Base-by-base conservation (phyloP, 352 stramenopile species). In the Pythium brachiatum region DNA sequence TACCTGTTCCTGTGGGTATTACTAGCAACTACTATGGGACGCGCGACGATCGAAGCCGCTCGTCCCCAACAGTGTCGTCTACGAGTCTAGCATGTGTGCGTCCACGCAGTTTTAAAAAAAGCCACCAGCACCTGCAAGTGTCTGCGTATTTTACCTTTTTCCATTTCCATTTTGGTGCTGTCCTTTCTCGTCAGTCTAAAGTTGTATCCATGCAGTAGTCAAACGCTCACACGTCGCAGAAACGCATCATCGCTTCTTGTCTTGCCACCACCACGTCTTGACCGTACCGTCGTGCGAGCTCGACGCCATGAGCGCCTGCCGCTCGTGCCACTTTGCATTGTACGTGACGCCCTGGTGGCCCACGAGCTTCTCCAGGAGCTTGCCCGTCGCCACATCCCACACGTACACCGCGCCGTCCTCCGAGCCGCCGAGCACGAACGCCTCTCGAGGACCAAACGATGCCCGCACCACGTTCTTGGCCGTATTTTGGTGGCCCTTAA, bases 401-500 rank as follows among this genome's bases (percentile, higher is more conserved):
- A 94, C 82, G 54, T 95, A 94, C 38, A 96, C 81, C 6, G 76
- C 78, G 48, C 84, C 88, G 52, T 96, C 88, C 57, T 96, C 86
- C 0, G 88, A 96, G 21, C 88, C 86, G 25, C 84, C 83, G 20
- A 96, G 64, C n/a, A 95, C 84, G 56, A 96, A 94, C 38, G 83
- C 84, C 56, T 96, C 86, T 9, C 84, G 78, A 2, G 88, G 88
- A 9, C 88, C 84, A 70, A 96, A 96, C 39, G 85, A 79, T 20
- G 86, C 85, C 5, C 88, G 86, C 16, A 95, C 83, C 23, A 95
- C 78, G 63, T 96, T 96, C 73, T 95, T 94, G 34, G 88, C 87
- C 9, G 83, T 96, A 59, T 95, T 96, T 66, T 95, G 86, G 53
- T 96, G 87, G 26, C 88, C 88, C 67, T 94, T 94, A 70, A 96